Evolutionary conservation across 495 filamentous ascomycete genomes (phyloP).

Genomic region (Haplographium delicatum): DNA sequence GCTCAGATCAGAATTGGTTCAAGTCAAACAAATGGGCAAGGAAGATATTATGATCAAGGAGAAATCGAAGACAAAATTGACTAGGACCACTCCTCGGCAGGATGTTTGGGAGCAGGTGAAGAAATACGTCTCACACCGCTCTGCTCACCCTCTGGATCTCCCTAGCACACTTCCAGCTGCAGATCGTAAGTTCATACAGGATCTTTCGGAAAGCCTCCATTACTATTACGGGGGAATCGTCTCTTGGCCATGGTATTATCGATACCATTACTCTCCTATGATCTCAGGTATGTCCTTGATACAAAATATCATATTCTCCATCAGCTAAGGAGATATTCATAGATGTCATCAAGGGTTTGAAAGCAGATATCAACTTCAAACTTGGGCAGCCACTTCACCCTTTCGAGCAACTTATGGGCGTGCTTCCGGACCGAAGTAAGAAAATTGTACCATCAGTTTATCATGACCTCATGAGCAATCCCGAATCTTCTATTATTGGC

Average conservation of each 20-base stretch:
- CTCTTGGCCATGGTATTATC: conserved; percentile 98
- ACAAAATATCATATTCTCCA: no score
- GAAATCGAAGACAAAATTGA: conserved; percentile 54
- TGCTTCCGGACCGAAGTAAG: conserved; percentile 94
- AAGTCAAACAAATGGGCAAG: conserved; percentile 64
- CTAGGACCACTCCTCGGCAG: conserved; percentile 77
- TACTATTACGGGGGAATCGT: conserved; percentile 89
- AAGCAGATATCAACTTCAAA: conserved; percentile 84
- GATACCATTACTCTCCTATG: conserved; percentile 96
- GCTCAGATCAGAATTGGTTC: conserved; percentile 85
- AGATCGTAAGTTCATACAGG: conserved; percentile 88
- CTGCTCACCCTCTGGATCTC: conserved; percentile 57
- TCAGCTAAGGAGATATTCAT: no score
- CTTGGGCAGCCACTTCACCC: conserved; percentile 92
- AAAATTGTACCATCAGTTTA: conserved; percentile 87
- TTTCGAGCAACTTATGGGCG: conserved; percentile 97
- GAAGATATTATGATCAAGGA: conserved; percentile 59
- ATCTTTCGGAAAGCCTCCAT: conserved; percentile 75
- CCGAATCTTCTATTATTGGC: conserved; percentile 91
- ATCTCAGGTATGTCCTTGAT: conserved; percentile 60
- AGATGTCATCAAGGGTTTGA: conserved; percentile 86
- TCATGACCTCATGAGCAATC: conserved; percentile 85
- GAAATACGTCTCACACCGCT: conserved; percentile 65
- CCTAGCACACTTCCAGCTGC: conserved; percentile 69
- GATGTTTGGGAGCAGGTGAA: conserved; percentile 76